phyloP scores from a whole-genome alignment of 1,284 basidiomycete species.

The Apiotrichum veenhuisii region DNA sequence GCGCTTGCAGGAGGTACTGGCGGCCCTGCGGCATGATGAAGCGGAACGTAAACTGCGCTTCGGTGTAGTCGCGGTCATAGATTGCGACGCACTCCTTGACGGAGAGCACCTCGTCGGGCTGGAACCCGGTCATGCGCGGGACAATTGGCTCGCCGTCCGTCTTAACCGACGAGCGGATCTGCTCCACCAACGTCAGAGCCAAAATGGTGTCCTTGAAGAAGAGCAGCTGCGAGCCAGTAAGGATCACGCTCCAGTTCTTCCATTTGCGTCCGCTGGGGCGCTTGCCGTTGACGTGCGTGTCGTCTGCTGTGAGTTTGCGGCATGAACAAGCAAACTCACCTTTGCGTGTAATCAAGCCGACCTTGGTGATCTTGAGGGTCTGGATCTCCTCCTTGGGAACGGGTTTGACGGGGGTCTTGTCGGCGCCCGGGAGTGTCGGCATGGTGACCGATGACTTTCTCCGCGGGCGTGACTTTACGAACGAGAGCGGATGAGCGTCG shows the following conservation, averaged over 20 bases:
- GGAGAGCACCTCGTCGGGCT: conserved; percentile 82
- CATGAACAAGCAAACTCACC: conserved; percentile 36
- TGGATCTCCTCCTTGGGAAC: conserved; percentile 25
- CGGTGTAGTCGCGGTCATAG: conserved; percentile 69
- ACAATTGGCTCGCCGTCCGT: background rate
- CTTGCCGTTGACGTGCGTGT: conserved; percentile 68
- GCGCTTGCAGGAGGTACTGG: conserved; percentile 75
- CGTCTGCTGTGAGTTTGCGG: conserved; percentile 53
- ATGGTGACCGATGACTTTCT: conserved; percentile 20
- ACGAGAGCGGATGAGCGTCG: conserved; percentile 65
- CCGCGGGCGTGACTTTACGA: conserved; percentile 20
- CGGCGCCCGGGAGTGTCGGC: background rate
- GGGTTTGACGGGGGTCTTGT: background rate
- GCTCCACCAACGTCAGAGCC: conserved; percentile 60
- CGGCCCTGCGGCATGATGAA: conserved; percentile 66
- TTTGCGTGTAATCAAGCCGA: conserved; percentile 77
- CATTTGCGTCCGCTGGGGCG: conserved; percentile 77
- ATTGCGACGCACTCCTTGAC: conserved; percentile 75
- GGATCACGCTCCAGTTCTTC: conserved; percentile 77
- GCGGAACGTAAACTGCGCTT: conserved; percentile 73
- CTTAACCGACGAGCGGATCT: conserved; percentile 46
- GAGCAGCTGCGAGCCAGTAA: conserved; percentile 85
- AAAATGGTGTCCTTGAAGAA: conserved; percentile 82
- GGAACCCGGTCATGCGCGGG: conserved; percentile 59
- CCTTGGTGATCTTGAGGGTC: conserved; percentile 72